Evolutionary conservation across 2,329 filamentous ascomycete species (phyloP).

Genomic region (Diaporthe sp.): DNA sequence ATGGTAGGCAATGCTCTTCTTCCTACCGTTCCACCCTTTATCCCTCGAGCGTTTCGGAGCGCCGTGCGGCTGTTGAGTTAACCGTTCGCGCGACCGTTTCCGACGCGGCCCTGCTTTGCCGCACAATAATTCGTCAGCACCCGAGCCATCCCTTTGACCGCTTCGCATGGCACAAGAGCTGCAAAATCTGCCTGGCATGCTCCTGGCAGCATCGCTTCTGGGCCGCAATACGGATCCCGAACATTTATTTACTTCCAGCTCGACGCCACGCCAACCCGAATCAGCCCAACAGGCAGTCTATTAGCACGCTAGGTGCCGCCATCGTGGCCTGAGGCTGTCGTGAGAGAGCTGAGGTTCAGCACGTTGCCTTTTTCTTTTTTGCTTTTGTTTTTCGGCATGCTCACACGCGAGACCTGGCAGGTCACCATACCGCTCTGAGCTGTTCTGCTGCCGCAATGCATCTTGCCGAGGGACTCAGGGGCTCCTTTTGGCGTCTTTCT

Average conservation of each 20-base stretch:
- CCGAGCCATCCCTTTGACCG: not conserved
- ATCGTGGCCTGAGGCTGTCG: slow-evolving; percentile 1
- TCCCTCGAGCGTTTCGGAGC: not conserved
- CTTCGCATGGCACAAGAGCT: not conserved
- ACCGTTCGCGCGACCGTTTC: not conserved
- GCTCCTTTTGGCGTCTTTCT: not conserved
- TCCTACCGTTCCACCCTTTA: not conserved
- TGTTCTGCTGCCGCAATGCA: not conserved
- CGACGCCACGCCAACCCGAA: slow-evolving; percentile 28
- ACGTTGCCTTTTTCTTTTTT: not conserved
- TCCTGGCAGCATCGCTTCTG: not conserved
- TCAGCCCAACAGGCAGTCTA: slow-evolving; percentile 27
- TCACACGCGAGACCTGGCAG: slow-evolving; percentile 3
- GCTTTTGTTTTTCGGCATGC: not conserved
- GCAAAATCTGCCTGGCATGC: not conserved
- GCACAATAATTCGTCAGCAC: not conserved
- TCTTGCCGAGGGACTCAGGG: not conserved
- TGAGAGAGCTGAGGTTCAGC: not conserved
- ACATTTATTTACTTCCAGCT: not conserved
- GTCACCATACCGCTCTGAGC: not conserved
- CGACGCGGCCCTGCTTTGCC: not conserved
- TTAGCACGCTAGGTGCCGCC: slow-evolving; percentile 24
- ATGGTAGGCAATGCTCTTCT: not conserved
- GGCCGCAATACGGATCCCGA: not conserved
- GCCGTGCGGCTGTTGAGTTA: not conserved